A percentile compares a stretch with the other conserved stretches of the same genome.
These are phyloP conservation scores for Hypericum perforatum DNA, from an alignment of 345 rosid genomes.

Conservation along the genomic window DNA sequence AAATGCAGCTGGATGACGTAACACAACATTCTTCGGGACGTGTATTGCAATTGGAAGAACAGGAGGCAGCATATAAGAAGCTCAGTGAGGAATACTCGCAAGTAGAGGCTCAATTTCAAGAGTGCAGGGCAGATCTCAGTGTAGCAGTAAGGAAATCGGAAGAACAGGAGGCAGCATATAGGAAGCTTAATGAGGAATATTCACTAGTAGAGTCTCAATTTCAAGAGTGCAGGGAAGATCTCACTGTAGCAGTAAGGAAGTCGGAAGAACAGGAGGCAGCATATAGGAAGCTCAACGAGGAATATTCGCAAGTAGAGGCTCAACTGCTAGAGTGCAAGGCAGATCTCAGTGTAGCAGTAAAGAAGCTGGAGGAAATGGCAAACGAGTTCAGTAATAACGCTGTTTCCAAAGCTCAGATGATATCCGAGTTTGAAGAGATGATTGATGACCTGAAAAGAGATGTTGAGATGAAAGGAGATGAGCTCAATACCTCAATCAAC, in stretches of 20 bases:
- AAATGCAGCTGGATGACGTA: constrained; percentile 41
- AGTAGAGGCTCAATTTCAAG: too few relatives aligned
- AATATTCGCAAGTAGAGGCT: too few relatives aligned
- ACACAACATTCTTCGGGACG: constrained; percentile 37
- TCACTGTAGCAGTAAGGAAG: too few relatives aligned
- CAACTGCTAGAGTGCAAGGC: too few relatives aligned
- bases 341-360: too few relatives aligned
- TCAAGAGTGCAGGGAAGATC: too few relatives aligned
- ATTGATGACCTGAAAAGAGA: constrained; percentile 59
- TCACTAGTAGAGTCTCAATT: too few relatives aligned
- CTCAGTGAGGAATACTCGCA: too few relatives aligned
- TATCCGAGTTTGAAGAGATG: constrained; percentile 43
- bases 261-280: constrained; percentile 28
- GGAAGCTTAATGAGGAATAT: too few relatives aligned
- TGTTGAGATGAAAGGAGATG: constrained; percentile 75
- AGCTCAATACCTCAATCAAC: constrained; percentile 38
- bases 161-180: constrained; percentile 25
- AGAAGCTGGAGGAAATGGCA: constrained; percentile 8
- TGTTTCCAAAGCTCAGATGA: constrained; percentile 31
- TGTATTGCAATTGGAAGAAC: constrained; percentile 30
- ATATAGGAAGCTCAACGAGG: too few relatives aligned
- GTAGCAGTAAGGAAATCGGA: constrained; percentile 24
- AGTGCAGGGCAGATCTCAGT: constrained; percentile 14
- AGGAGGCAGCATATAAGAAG: constrained; percentile 9
- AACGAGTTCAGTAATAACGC: constrained; percentile 6